Conservation (phyloP, 805 yeast species). For the Metschnikowia amazonensis region DNA sequence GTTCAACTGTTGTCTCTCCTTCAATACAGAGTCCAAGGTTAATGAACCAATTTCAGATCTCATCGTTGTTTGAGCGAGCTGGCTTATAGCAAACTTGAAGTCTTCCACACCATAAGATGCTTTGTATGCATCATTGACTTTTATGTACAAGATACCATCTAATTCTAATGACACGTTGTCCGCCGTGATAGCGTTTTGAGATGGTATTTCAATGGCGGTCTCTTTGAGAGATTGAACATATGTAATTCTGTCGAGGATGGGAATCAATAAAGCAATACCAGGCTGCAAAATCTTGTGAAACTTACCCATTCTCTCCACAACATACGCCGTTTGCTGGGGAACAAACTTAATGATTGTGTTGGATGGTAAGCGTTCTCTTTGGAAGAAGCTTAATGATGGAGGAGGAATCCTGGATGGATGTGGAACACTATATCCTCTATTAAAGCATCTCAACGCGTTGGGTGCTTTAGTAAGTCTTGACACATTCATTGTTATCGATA, state of each 20-base stretch:
- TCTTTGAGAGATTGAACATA: conserved; percentile 83
- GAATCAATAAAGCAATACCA: conserved; percentile 70
- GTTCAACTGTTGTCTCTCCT: conserved; percentile 72
- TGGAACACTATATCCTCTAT: conserved; percentile 10
- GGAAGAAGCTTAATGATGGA: conserved; percentile 50
- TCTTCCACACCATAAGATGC: conserved; percentile 88
- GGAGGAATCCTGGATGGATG: conserved; percentile 9
- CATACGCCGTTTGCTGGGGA: conserved; percentile 89
- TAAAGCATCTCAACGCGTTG: background rate
- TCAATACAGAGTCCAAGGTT: conserved; percentile 71
- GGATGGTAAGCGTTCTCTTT: conserved; percentile 61
- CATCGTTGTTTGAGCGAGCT: conserved; percentile 89
- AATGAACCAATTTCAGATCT: conserved; percentile 83
- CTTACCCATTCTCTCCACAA: conserved; percentile 88
- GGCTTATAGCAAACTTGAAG: conserved; percentile 79
- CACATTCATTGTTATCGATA: conserved; percentile 4
- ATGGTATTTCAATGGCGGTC: conserved; percentile 78
- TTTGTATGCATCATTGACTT: conserved; percentile 76
- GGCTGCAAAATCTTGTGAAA: conserved; percentile 65
- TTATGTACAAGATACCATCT: conserved; percentile 79
- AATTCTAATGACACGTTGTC: conserved; percentile 82
- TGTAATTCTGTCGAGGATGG: conserved; percentile 69
- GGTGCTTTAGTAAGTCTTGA: conserved; percentile 1
- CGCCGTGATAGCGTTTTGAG: conserved; percentile 80
- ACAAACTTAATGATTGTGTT: conserved; percentile 75